Percentiles rank a stretch among this genome's conserved stretches.
Conservation (phyloP, 2,329 filamentous ascomycete species). For the Rosellinia necatrix region DNA sequence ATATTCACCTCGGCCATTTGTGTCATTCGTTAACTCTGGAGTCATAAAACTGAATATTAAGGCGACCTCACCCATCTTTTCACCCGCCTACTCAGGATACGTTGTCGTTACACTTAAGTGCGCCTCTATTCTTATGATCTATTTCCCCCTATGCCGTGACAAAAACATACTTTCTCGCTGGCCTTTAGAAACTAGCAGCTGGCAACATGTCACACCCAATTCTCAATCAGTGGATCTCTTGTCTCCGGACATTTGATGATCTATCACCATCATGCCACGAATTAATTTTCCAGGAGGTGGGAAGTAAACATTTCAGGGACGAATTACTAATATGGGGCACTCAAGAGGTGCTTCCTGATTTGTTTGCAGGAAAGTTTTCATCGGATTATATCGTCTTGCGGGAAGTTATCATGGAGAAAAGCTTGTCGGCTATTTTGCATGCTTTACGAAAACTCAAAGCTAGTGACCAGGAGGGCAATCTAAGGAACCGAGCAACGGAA, state of each 20-base stretch:
- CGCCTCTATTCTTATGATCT: background rate
- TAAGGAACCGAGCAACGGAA: too few relatives aligned
- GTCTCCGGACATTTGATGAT: background rate
- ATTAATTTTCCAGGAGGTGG: background rate
- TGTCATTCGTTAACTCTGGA: too few relatives aligned
- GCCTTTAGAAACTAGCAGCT: background rate
- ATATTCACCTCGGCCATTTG: too few relatives aligned
- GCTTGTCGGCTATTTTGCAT: background rate
- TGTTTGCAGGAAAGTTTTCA: background rate
- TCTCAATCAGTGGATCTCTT: background rate
- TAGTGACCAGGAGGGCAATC: too few relatives aligned
- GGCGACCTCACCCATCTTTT: background rate
- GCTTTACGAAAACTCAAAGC: background rate
- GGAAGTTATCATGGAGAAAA: background rate
- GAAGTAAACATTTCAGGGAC: background rate
- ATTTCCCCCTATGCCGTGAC: background rate
- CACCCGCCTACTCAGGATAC: background rate
- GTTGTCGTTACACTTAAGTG: background rate
- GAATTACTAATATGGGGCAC: background rate
- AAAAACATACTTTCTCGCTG: background rate
- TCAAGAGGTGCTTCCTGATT: background rate
- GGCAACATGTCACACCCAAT: background rate
- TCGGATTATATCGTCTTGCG: background rate
- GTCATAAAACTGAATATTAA: background rate
- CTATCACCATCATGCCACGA: background rate